Evolutionary conservation across 345 rosid genomes (phyloP).

Genomic region (Luvunga scandens): DNA sequence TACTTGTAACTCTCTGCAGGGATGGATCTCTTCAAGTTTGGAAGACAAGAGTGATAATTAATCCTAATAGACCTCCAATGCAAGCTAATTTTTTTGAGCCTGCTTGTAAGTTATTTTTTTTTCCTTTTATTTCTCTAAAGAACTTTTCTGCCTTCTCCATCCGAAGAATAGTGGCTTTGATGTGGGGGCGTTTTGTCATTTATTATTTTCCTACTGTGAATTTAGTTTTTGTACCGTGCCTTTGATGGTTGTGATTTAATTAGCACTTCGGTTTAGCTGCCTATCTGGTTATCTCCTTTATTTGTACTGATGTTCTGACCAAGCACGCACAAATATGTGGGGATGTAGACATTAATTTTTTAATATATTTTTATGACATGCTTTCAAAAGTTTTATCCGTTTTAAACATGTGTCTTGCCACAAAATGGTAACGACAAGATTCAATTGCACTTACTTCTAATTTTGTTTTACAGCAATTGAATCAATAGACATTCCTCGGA

Average conservation of each 20-base stretch:
- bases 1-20: slow-evolving; percentile 81
- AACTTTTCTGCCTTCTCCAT: not conserved
- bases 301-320: not conserved
- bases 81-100: slow-evolving; percentile 93
- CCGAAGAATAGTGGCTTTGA: not conserved
- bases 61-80: slow-evolving; percentile 89
- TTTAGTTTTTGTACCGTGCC: not conserved
- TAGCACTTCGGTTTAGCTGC: not conserved
- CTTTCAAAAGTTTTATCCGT: not conserved
- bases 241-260: not conserved
- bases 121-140: not conserved
- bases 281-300: not conserved
- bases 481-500: slow-evolving; percentile 75
- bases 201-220: not conserved
- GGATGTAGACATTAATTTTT: not conserved
- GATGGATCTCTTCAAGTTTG: slow-evolving; percentile 95
- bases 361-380: not conserved
- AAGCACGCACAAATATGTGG: not conserved
- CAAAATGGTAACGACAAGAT: not conserved
- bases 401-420: not conserved
- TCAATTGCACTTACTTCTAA: slow-evolving; percentile 6
- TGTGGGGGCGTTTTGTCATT: not conserved
- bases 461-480: slow-evolving; percentile 69
- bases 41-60: slow-evolving; percentile 73
- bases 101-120: slow-evolving; percentile 51